Evolutionary conservation across 1,284 basidiomycete species (phyloP), one percentile per base, ranked within the genome.

Genomic region (Sphaerobolus stellatus): DNA sequence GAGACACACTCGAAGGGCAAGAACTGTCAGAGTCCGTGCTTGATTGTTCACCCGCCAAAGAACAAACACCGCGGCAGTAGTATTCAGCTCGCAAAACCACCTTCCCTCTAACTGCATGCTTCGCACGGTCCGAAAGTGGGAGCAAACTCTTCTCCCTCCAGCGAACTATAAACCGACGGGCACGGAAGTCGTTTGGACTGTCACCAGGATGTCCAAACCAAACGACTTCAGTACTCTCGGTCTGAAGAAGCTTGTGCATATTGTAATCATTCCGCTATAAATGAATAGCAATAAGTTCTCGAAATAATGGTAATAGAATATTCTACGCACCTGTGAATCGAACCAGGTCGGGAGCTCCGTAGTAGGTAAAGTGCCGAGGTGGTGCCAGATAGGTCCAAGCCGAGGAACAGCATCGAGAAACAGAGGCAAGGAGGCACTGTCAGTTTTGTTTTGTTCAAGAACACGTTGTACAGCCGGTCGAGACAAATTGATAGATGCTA

Each of bases 221-320:
- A 14, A 20, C 14, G 9, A 25, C n/a, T 14, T 47, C 25, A 28
- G 18, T 20, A 14, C 25, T 14, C 24, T 14, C 13, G 14, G 45
- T 25, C 9, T 24, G 14, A 28, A 47, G 16, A 9, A 29, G 14
- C 45, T 47, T 47, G 45, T 28, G 20, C 16, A 29, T 24, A 28
- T 47, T 47, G 31, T 47, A 47, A 28, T 47, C 45, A 47, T 47
- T 47, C 8, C 25, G 14, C 45, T 47, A 27, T 47, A 20, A 14
- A 25, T 47, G 28, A 47, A 25, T 47, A 28, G n/a, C n/a, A n/a
- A n/a, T 14, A 30, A 14, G 25, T 9, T 11, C 18, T n/a, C 45
- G 25, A 22, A 11, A 36, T 47, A 47, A 14, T 14, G 14, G 13
- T n/a, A 47, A 22, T 22, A 14, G 18, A 16, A 14, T 9, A 25